These are phyloP conservation scores for Caryopteris hybrid DNA, from an alignment of 305 asterid species.

Conservation along the genomic window DNA sequence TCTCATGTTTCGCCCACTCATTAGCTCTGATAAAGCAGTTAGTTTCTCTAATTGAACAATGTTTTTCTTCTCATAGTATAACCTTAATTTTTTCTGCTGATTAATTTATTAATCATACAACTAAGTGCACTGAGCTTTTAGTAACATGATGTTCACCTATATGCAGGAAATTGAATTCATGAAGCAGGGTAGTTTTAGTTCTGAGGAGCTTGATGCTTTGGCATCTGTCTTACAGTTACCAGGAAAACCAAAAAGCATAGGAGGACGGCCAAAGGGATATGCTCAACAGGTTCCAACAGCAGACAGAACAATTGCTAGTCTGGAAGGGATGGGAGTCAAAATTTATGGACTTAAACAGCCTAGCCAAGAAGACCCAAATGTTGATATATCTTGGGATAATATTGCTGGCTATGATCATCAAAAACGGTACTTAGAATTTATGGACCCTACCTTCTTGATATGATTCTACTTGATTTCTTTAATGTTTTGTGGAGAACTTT, in stretches of 20 bases:
- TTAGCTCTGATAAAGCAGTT: constrained; percentile 79
- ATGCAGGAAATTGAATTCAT: constrained; percentile 93
- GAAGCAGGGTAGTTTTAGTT: constrained; percentile 75
- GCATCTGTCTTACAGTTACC: constrained; percentile 62
- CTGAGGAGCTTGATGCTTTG: constrained; percentile 85
- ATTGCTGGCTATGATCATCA: constrained; percentile 93
- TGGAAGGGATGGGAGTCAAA: constrained; percentile 88
- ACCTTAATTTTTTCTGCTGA: constrained; percentile 5
- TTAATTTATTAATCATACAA: neutral
- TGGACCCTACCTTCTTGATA: constrained; percentile 4
- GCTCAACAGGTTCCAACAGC: constrained; percentile 31
- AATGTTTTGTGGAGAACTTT: constrained; percentile 5
- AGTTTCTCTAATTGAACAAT: constrained; percentile 28
- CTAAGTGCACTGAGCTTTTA: constrained; percentile 2
- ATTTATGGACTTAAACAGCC: constrained; percentile 66
- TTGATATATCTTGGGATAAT: constrained; percentile 82
- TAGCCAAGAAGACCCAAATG: constrained; percentile 36
- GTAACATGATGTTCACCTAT: constrained; percentile 14
- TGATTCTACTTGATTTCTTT: constrained; percentile 11
- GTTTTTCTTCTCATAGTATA: neutral
- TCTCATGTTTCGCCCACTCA: constrained; percentile 82
- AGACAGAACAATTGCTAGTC: constrained; percentile 64
- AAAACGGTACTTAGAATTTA: constrained; percentile 47
- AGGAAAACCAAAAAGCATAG: constrained; percentile 54
- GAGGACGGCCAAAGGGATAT: constrained; percentile 38